phyloP scores from a whole-genome alignment of 495 filamentous ascomycete genomes.

The Annulohypoxylon moriforme region DNA sequence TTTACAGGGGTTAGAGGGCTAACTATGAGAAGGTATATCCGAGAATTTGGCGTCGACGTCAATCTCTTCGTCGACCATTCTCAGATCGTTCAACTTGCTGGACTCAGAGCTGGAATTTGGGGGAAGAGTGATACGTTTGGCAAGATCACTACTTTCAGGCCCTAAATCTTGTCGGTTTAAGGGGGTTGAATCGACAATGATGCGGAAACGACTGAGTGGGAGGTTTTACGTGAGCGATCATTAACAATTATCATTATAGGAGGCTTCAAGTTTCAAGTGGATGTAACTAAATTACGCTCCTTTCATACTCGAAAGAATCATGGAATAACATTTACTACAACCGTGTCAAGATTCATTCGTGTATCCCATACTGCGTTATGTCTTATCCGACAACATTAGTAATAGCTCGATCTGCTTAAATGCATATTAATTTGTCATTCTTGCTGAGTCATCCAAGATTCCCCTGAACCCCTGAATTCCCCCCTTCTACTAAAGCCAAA shows the following conservation, averaged over 20 bases:
- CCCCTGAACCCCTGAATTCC: not conserved
- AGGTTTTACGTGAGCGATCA: not conserved
- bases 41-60: slow-evolving; percentile 69
- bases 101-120: slow-evolving; percentile 67
- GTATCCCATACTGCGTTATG: not conserved
- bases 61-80: slow-evolving; percentile 71
- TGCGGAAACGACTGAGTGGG: too few relatives aligned
- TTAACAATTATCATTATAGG: not conserved
- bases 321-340: too few relatives aligned
- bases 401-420: not conserved
- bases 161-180: slow-evolving; percentile 2
- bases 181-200: not conserved
- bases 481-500: too few relatives aligned
- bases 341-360: too few relatives aligned
- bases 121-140: slow-evolving; percentile 66
- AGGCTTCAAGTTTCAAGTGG: not conserved
- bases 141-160: slow-evolving; percentile 65
- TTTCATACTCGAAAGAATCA: not conserved
- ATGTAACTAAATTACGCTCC: not conserved
- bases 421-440: not conserved
- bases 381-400: not conserved
- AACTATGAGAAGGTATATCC: slow-evolving; percentile 45
- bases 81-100: slow-evolving; percentile 68
- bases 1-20: not conserved
- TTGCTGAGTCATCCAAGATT: not conserved